Conservation (phyloP, 306 rosid genomes). For the Abrus precatorius region DNA sequence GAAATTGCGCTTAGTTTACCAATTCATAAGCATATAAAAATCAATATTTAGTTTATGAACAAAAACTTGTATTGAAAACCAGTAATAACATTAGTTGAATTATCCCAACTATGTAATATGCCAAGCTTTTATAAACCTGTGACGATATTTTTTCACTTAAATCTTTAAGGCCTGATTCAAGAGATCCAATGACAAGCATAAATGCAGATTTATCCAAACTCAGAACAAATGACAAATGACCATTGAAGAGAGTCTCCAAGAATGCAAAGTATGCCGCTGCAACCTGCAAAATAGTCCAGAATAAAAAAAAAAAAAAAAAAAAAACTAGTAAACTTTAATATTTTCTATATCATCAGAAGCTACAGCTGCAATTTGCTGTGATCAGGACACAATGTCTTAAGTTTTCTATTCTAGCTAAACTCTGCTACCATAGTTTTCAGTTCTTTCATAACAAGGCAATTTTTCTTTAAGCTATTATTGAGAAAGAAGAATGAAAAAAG, state of each 20-base stretch:
- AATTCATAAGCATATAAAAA: slow-evolving; percentile 22
- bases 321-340: not conserved
- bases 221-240: slow-evolving; percentile 73
- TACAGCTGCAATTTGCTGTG: not conserved
- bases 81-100: slow-evolving; percentile 10
- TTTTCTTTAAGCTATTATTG: too few relatives aligned
- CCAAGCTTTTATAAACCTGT: slow-evolving; percentile 63
- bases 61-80: not conserved
- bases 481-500: too few relatives aligned
- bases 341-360: not conserved
- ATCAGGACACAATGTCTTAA: not conserved
- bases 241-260: slow-evolving; percentile 77
- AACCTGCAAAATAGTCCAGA: slow-evolving; percentile 64
- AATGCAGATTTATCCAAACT: slow-evolving; percentile 74
- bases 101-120: not conserved
- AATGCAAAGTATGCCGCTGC: slow-evolving; percentile 82
- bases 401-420: not conserved
- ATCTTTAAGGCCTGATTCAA: slow-evolving; percentile 93
- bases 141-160: slow-evolving; percentile 79
- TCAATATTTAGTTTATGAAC: slow-evolving; percentile 1
- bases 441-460: not conserved
- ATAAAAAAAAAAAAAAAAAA: not conserved
- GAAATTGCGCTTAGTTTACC: slow-evolving; percentile 24
- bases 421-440: not conserved
- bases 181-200: slow-evolving; percentile 77